Evolutionary conservation across 1,284 basidiomycete species (phyloP).

Genomic region (Boletellus dicymbophilus): DNA sequence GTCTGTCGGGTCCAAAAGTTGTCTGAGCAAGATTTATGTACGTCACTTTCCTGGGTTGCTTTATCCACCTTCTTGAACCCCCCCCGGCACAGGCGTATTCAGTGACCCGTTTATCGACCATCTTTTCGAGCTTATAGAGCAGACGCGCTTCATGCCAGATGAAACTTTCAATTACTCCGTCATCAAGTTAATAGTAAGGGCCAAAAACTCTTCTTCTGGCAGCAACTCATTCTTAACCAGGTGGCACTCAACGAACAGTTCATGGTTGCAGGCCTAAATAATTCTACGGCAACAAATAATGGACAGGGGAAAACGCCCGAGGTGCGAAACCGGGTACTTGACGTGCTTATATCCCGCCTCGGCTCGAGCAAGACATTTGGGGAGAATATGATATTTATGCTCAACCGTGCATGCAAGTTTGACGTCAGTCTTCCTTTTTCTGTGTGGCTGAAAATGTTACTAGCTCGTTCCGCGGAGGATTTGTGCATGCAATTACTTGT

Average conservation of each 20-base stretch:
- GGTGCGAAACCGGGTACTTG: slow-evolving; percentile 76
- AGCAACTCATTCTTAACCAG: slow-evolving; percentile 38
- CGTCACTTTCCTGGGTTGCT: slow-evolving; percentile 30
- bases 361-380: slow-evolving; percentile 93
- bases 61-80: slow-evolving; percentile 5
- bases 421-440: background rate
- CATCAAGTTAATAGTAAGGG: slow-evolving; percentile 86
- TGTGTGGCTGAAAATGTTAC: slow-evolving; percentile 3
- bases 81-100: slow-evolving; percentile 61
- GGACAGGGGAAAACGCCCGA: slow-evolving; percentile 32
- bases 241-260: slow-evolving; percentile 97
- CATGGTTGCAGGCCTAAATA: slow-evolving; percentile 77
- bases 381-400: slow-evolving; percentile 98
- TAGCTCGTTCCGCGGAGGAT: slow-evolving; percentile 87
- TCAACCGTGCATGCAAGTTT: slow-evolving; percentile 87
- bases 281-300: slow-evolving; percentile 19
- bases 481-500: slow-evolving; percentile 94
- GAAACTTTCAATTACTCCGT: slow-evolving; percentile 94
- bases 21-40: slow-evolving; percentile 72
- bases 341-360: slow-evolving; percentile 81
- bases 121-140: slow-evolving; percentile 93
- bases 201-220: background rate
- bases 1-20: slow-evolving; percentile 89
- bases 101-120: slow-evolving; percentile 86
- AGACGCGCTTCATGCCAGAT: slow-evolving; percentile 85